Conservation (phyloP, 257 asterid species). For the Parsonsia alboflavescens region DNA sequence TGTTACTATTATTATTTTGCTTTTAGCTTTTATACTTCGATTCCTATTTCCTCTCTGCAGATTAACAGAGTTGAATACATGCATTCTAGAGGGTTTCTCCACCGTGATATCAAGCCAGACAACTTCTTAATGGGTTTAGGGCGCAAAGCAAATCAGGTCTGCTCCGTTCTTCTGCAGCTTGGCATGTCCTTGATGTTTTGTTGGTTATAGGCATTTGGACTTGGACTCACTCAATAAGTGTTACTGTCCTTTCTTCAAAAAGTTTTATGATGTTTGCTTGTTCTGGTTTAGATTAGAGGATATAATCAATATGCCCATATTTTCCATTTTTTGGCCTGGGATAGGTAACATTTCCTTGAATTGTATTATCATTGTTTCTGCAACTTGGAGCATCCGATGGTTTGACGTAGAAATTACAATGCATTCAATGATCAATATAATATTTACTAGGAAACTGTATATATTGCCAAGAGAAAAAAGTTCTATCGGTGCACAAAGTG, state of each 20-base stretch:
- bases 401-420: not conserved
- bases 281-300: not conserved
- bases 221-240: not conserved
- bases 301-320: not conserved
- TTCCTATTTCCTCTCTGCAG: constrained; percentile 25
- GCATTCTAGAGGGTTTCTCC: constrained; percentile 91
- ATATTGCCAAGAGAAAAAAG: not conserved
- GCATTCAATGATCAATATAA: not conserved
- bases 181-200: constrained; percentile 5
- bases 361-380: not conserved
- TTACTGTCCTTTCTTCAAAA: not conserved
- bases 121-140: constrained; percentile 93
- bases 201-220: constrained; percentile 4
- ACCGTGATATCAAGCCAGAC: constrained; percentile 93
- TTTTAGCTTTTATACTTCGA: constrained; percentile 10
- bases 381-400: not conserved
- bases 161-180: not conserved
- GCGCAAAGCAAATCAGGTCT: constrained; percentile 89
- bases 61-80: constrained; percentile 82
- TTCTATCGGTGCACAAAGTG: too few species aligned
- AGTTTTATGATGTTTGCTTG: not conserved
- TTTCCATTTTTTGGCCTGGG: too few species aligned
- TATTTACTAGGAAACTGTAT: not conserved
- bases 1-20: not conserved
- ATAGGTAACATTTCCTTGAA: too few species aligned